Evolutionary conservation across 345 rosid genomes (phyloP).

Genomic region (Rhodomyrtus tomentosa): DNA sequence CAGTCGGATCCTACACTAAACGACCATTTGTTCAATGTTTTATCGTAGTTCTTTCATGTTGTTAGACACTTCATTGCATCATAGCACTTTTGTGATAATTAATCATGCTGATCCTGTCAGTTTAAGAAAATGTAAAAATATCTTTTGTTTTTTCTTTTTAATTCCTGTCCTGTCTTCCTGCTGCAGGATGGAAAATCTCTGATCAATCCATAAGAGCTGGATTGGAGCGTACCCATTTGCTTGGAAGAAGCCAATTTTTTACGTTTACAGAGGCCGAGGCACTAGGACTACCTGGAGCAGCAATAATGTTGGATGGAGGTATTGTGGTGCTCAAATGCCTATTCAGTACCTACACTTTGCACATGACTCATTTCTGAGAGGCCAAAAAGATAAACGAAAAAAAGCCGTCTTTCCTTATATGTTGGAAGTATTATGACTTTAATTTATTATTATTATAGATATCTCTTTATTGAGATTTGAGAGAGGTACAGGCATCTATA

Average conservation of each 20-base stretch:
- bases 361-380: not conserved
- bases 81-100: not conserved
- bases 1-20: not conserved
- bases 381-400: not conserved
- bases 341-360: not conserved
- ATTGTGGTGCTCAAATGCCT: not conserved
- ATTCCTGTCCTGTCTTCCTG: slow-evolving; percentile 3
- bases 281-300: slow-evolving; percentile 52
- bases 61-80: not conserved
- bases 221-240: slow-evolving; percentile 58
- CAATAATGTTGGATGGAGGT: slow-evolving; percentile 87
- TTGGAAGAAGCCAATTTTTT: slow-evolving; percentile 81
- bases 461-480: not conserved
- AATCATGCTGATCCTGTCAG: not conserved
- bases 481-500: not conserved
- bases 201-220: slow-evolving; percentile 62
- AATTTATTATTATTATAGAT: not conserved
- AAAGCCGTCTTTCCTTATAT: not conserved
- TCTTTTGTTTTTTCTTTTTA: not conserved
- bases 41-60: not conserved
- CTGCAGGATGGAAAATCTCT: slow-evolving; percentile 59
- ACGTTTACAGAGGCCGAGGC: slow-evolving; percentile 42
- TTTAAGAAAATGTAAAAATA: not conserved
- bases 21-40: not conserved
- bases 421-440: not conserved